A percentile compares a stretch with the other conserved stretches of the same genome.
phyloP scores from a whole-genome alignment of 2,329 filamentous ascomycete genomes.

The Ophiostoma populinum region DNA sequence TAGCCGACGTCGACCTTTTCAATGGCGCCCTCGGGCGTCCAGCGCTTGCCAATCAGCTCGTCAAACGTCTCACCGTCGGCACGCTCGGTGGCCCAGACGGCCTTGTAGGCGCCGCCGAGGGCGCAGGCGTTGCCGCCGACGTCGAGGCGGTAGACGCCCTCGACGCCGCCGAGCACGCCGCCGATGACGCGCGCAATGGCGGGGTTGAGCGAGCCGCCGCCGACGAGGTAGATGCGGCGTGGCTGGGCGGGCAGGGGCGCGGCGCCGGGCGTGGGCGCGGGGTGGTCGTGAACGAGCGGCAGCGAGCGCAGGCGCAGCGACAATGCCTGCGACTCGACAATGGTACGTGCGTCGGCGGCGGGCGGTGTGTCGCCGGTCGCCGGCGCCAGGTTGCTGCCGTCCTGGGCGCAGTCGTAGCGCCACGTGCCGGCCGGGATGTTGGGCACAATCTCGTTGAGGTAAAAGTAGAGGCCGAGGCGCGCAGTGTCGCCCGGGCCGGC shows the following conservation, averaged over 20 bases:
- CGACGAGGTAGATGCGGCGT: conserved; percentile 80
- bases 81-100: conserved; percentile 76
- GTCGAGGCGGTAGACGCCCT: conserved; percentile 85
- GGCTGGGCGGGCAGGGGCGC: conserved; percentile 60
- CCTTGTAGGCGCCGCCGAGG: conserved; percentile 86
- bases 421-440: conserved; percentile 76
- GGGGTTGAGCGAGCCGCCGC: conserved; percentile 76
- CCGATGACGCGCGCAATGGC: conserved; percentile 76
- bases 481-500: conserved; percentile 22
- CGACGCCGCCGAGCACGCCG: conserved; percentile 71
- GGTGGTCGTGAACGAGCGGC: conserved; percentile 47
- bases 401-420: conserved; percentile 49
- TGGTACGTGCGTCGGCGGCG: conserved; percentile 61
- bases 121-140: conserved; percentile 93
- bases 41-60: conserved; percentile 64
- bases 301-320: conserved; percentile 75
- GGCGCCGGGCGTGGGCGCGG: conserved; percentile 6
- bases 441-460: conserved; percentile 86
- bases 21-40: conserved; percentile 72
- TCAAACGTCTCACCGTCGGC: conserved; percentile 61
- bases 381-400: conserved; percentile 30
- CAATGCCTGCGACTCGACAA: conserved; percentile 89
- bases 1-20: conserved; percentile 74
- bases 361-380: not conserved
- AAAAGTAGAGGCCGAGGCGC: conserved; percentile 87